Base-by-base conservation (phyloP, 2,329 filamentous ascomycete species). In the Pseudogymnoascus sp. region DNA sequence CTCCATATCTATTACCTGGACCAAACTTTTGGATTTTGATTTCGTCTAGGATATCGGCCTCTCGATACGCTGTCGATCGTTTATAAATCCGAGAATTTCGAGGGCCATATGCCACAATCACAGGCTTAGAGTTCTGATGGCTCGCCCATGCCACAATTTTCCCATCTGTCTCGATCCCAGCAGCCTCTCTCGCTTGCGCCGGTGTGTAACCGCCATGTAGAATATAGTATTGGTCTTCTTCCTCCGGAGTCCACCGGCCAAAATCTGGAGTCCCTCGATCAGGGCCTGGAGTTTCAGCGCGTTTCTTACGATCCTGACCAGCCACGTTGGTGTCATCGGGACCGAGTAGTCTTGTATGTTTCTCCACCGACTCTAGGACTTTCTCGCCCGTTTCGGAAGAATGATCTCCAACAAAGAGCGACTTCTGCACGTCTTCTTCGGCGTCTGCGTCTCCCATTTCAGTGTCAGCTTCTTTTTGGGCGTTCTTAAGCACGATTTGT, bases 21-120 rank as follows among this genome's bases (percentile, higher is more conserved):
- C 63, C 63, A 7, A 61, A 46, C 46, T 62, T 14, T 21, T 1
- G 11, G 2, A 42, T 59, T 5, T 31, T 31, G 28, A 1, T 1
- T 31, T 62, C n/a, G 44, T 44, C 34, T 23, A 64, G 1, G n/a
- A 34, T 2, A 38, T 25, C 14, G 12, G 4, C 12, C 44, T 40
- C 40, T 34, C 44, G 50, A 16, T 5, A 14, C 1, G 23, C 40
- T 40, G 44, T 64, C 34, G 28, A 56, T 21, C 63, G 42, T 12
- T n/a, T 61, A 61, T 64, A 64, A 21, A 23, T 64, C 38, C 31
- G 34, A 23, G 63, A 10, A 42, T 64, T 64, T 59, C 16, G 14
- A 59, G 63, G 63, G 16, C 63, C 44, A 34, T 64, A 59, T 50
- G 3, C 12, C n/a, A 64, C 28, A 8, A 64, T 56, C 2, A 64